Evolutionary conservation across 306 rosid species (phyloP).

Genomic region (Dalbergia cochinchinensis): DNA sequence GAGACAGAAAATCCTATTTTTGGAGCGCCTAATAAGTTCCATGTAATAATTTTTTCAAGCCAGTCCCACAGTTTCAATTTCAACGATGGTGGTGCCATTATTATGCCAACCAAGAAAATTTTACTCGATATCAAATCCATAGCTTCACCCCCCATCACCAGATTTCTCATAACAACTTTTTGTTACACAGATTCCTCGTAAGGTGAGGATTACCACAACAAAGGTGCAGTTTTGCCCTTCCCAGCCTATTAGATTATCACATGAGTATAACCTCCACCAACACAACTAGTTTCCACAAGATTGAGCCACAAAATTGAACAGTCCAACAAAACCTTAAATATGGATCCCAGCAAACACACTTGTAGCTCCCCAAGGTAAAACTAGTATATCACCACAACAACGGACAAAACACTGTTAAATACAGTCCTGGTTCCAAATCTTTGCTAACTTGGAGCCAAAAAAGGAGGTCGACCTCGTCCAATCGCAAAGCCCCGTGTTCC

Average conservation of each 20-base stretch:
- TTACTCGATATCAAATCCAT: slow-evolving; percentile 25
- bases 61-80: slow-evolving; percentile 2
- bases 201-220: slow-evolving; percentile 39
- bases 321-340: slow-evolving; percentile 40
- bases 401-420: slow-evolving; percentile 32
- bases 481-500: slow-evolving; percentile 94
- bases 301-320: slow-evolving; percentile 24
- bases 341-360: slow-evolving; percentile 29
- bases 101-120: slow-evolving; percentile 17
- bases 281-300: slow-evolving; percentile 29
- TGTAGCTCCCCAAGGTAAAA: slow-evolving; percentile 24
- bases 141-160: slow-evolving; percentile 25
- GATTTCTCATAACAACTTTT: slow-evolving; percentile 21
- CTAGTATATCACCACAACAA: slow-evolving; percentile 27
- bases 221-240: slow-evolving; percentile 23
- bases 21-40: not conserved
- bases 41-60: not conserved
- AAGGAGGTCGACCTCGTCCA: slow-evolving; percentile 90
- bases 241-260: slow-evolving; percentile 27
- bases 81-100: not conserved
- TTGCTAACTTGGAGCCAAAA: slow-evolving; percentile 56
- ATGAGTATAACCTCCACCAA: slow-evolving; percentile 36
- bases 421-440: slow-evolving; percentile 30
- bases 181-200: slow-evolving; percentile 39
- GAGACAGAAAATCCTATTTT: too few relatives aligned